Evolutionary conservation across 495 filamentous ascomycete genomes (phyloP), one percentile per base, ranked within the genome.

Genomic region (Tuber aestivum): DNA sequence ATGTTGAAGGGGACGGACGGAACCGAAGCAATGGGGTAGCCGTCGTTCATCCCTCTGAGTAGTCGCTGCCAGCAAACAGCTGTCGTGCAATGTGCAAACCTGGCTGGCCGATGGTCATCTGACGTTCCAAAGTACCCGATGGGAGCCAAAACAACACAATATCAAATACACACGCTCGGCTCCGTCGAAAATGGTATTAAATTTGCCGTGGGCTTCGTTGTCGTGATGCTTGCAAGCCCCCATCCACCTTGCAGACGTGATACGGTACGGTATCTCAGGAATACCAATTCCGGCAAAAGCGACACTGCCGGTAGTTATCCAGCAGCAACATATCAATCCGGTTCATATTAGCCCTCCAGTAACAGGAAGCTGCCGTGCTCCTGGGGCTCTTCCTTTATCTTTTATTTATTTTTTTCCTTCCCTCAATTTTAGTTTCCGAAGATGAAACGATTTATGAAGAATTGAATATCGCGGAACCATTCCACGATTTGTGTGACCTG

Each of bases 11-110:
- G 14, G 3, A 14, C 9, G 12, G n/a, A 12, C 20, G n/a, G 12
- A 65, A 16, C 56, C 32, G 56, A 65, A 18, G 8, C 18, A 7
- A 40, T 16, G 8, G 18, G 27, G 56, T 12, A 18, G 0, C n/a
- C 23, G 8, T 56, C 12, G 3, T 16, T 61, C 50, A 27, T 3
- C 27, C 56, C 14, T 65, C 56, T 65, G 3, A 35, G 12, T 65
- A 65, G 56, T 27, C 35, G 56, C 27, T 65, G 56, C 56, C 56
- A 65, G 56, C 56, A 65, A 65, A 65, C 35, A 65, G 56, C 35
- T 65, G 56, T 65, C 27, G 27, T 65, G 56, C 27, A 65, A 65
- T 65, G 56, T 65, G 56, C 56, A 65, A 65, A 32, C 12, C 56
- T 20, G 12, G 32, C 12, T 65, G 56, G 56, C 14, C 56, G 32